Percentiles rank a stretch among this genome's conserved stretches.
Evolutionary conservation across 441 rosid species (phyloP).

Genomic region (Francoa sonchifolia): DNA sequence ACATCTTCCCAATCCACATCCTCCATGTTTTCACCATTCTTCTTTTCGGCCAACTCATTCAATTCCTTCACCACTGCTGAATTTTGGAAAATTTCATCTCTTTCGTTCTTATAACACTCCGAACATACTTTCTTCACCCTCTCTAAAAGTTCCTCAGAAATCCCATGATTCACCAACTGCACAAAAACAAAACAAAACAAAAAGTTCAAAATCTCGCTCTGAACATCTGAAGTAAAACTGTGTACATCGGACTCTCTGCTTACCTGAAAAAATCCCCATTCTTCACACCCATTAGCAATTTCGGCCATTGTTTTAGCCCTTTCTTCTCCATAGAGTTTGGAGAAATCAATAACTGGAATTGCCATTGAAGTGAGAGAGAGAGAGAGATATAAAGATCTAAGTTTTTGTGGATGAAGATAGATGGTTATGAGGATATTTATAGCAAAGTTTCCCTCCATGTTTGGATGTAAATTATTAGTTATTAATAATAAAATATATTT

Average conservation of each 20-base stretch:
- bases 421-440: no score
- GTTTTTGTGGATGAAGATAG: no score
- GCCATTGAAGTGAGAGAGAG: no score
- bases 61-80: conserved; percentile 47
- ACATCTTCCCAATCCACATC: conserved; percentile 75
- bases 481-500: no score
- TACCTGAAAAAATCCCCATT: conserved; percentile 93
- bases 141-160: conserved; percentile 51
- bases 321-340: conserved; percentile 48
- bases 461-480: no score
- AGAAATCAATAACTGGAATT: conserved; percentile 55
- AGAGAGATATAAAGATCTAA: no score
- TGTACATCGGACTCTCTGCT: background rate
- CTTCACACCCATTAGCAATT: conserved; percentile 71
- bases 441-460: no score
- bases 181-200: conserved; percentile 4
- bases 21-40: conserved; percentile 20
- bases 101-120: conserved; percentile 48
- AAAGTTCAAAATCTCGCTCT: background rate
- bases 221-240: background rate
- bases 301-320: conserved; percentile 49
- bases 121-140: conserved; percentile 57
- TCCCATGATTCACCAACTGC: conserved; percentile 79
- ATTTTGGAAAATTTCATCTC: conserved; percentile 47
- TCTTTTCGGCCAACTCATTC: no score